Conservation (phyloP, 257 asterid genomes). For the Ligustrum vulgare region DNA sequence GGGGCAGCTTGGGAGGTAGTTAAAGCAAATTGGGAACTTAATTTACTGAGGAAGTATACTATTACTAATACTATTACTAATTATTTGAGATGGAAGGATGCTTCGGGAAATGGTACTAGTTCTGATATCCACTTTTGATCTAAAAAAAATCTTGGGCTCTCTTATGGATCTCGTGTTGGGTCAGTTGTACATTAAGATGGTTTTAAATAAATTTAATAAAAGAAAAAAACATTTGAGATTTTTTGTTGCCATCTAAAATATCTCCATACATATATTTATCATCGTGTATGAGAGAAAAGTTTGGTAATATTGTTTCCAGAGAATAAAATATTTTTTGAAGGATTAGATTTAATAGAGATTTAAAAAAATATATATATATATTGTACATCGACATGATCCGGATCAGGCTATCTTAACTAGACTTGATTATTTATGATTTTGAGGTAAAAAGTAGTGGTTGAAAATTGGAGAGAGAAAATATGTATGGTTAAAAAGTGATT, state of each 20-base stretch:
- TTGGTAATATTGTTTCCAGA: background rate
- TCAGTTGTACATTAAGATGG: too few species aligned
- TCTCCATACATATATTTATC: background rate
- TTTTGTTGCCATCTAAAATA: background rate
- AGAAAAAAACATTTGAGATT: background rate
- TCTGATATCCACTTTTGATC: background rate
- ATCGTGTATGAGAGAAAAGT: background rate
- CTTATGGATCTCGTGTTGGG: background rate
- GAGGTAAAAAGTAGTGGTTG: too few species aligned
- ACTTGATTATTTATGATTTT: too few species aligned
- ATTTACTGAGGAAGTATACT: constrained; percentile 73
- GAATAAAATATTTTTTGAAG: background rate
- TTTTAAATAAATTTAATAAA: too few species aligned
- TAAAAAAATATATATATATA: too few species aligned
- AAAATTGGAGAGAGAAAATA: too few species aligned
- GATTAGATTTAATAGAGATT: too few species aligned
- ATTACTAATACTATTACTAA: too few species aligned
- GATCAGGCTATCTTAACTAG: too few species aligned
- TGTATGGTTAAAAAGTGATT: too few species aligned
- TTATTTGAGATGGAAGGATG: constrained; percentile 85
- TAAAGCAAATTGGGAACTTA: constrained; percentile 91
- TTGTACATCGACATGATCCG: too few species aligned
- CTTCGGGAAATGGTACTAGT: constrained; percentile 61
- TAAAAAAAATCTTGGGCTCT: background rate
- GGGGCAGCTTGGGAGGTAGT: constrained; percentile 99